Base-by-base conservation (phyloP, 495 filamentous ascomycete species). In the Penicillium soppii region DNA sequence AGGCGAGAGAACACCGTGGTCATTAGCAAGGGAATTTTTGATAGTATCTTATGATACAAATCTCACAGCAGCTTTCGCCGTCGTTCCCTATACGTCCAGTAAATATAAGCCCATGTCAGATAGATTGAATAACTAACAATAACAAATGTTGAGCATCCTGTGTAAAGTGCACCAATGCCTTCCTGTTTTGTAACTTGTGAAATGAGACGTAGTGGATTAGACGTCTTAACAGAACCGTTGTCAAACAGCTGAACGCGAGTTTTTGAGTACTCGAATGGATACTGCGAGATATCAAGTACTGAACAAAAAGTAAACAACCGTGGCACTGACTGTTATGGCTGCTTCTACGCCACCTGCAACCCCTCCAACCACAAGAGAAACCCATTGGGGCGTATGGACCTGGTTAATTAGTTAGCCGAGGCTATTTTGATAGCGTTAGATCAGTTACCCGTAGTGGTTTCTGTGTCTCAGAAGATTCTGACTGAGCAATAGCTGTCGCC, bases 211-310 rank as follows among this genome's bases (percentile, higher is more conserved):
- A 85, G 73, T 2, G 83, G 83, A 52, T 85, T 86, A 1, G 63
- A 53, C 4, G 67, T 70, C 1, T 66, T 57, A 5, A 69, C 56
- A 15, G 74, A 70, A 32, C 71, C 66, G 37, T 76, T 65, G 15
- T 73, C 63, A 10, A 76, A 69, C 0, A 87, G 69, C 54, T 87
- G 83, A 5, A 83, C 81, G 16, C 82, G 73, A 1, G 83, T 87
- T 65, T 87, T 87, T 13, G 83, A 81, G 48, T 85, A 86, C 56
- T 86, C 83, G 54, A 87, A 82, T n/a, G 82, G 83, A 58, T 86
- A 86, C 72, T 82, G 43, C 0, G 4, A 43, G 3, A 26, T 4
- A 9, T 53, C 7, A 37, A 22, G 7, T 13, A 27, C 27, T 51
- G 25, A 26, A 25, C 42, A n/a, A 17, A 10, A 7, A 46, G 30